These are phyloP conservation scores for Wallacemonas sp. DNA, from an alignment of 208 protist genomes.

Conservation along the genomic window DNA sequence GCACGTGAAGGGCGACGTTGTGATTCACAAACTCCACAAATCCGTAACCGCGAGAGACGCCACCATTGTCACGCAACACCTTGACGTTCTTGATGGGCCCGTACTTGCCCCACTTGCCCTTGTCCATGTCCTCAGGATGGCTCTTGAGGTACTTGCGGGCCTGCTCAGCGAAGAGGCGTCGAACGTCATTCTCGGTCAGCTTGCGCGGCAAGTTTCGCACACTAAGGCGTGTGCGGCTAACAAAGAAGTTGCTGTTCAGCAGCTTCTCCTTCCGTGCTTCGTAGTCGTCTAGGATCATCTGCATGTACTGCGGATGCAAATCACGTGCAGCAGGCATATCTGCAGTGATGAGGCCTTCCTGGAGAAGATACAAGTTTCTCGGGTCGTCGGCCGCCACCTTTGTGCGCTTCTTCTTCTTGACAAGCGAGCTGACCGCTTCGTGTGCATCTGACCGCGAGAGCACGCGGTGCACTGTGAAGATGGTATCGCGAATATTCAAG, in stretches of 20 bases:
- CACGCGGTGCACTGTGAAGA: slow-evolving; percentile 83
- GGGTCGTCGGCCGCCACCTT: slow-evolving; percentile 90
- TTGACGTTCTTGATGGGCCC: slow-evolving; percentile 88
- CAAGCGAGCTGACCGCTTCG: slow-evolving; percentile 63
- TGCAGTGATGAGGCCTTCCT: slow-evolving; percentile 84
- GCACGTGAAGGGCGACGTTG: slow-evolving; percentile 78
- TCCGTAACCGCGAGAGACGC: slow-evolving; percentile 85
- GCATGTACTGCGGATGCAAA: slow-evolving; percentile 78
- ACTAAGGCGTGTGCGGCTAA: slow-evolving; percentile 89
- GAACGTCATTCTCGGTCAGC: slow-evolving; percentile 88
- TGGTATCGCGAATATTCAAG: slow-evolving; percentile 77
- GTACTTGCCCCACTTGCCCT: slow-evolving; percentile 88
- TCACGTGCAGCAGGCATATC: slow-evolving; percentile 75
- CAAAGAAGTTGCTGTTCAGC: slow-evolving; percentile 89
- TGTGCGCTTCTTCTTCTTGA: slow-evolving; percentile 90
- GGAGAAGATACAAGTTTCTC: slow-evolving; percentile 84
- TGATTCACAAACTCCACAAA: slow-evolving; percentile 94
- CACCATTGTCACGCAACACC: slow-evolving; percentile 81
- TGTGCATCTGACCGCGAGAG: slow-evolving; percentile 81
- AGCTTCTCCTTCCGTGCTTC: slow-evolving; percentile 82
- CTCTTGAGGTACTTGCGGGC: slow-evolving; percentile 76
- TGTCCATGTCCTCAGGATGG: slow-evolving; percentile 68
- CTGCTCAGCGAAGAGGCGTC: slow-evolving; percentile 71
- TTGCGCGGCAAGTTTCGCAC: slow-evolving; percentile 90
- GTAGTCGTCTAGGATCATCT: slow-evolving; percentile 89